Evolutionary conservation across 257 asterid genomes (phyloP).

Genomic region (Jasminum sambac): DNA sequence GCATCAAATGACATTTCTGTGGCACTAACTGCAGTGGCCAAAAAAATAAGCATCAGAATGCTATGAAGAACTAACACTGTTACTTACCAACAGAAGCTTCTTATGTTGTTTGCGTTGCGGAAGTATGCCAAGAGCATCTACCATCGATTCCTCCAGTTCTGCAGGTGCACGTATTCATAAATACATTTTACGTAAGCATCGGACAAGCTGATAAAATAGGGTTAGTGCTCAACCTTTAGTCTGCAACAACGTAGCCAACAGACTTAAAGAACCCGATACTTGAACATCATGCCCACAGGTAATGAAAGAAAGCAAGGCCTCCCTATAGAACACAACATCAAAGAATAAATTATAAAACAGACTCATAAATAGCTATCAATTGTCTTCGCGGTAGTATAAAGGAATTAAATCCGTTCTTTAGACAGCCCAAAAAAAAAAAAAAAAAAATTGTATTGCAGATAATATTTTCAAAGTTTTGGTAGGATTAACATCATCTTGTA

Average conservation of each 20-base stretch:
- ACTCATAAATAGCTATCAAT: conserved; percentile 6
- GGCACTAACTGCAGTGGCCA: conserved; percentile 5
- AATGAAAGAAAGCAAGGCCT: conserved; percentile 83
- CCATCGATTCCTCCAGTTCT: conserved; percentile 94
- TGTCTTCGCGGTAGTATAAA: conserved; percentile 13
- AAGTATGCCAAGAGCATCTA: conserved; percentile 97
- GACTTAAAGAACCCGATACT: conserved; percentile 82
- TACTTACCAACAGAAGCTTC: conserved; percentile 82
- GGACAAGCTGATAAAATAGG: conserved; percentile 24
- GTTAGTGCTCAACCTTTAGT: conserved; percentile 68
- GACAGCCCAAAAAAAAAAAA: conserved; percentile 18
- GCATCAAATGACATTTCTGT: conserved; percentile 10
- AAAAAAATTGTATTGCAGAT: not conserved
- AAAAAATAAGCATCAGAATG: conserved; percentile 21
- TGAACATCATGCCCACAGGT: conserved; percentile 77
- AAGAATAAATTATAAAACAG: conserved; percentile 15
- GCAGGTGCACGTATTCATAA: conserved; percentile 34
- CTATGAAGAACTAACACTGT: conserved; percentile 18
- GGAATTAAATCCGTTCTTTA: conserved; percentile 19
- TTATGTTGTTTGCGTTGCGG: conserved; percentile 96
- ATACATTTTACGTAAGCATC: conserved; percentile 27
- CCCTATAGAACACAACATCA: conserved; percentile 50
- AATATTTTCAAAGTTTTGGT: not conserved
- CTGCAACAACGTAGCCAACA: conserved; percentile 89
- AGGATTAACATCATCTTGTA: not conserved